Conservation (phyloP, 495 filamentous ascomycete species). For the Evernia prunastri region DNA sequence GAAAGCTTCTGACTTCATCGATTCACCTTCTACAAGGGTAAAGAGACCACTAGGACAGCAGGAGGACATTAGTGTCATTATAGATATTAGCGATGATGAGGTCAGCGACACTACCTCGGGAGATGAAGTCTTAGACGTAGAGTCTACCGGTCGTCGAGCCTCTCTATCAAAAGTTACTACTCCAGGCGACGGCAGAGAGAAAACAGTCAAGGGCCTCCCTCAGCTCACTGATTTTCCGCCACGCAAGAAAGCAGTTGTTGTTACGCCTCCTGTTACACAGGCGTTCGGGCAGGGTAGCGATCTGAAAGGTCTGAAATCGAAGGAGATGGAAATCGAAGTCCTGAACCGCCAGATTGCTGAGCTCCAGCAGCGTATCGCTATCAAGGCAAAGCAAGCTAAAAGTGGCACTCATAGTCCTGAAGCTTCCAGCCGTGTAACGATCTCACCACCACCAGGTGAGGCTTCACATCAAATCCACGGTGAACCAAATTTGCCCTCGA, state of each 20-base stretch:
- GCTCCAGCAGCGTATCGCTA: slow-evolving; percentile 54
- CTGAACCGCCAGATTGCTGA: slow-evolving; percentile 73
- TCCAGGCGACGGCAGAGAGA: slow-evolving; percentile 10
- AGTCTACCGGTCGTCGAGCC: slow-evolving; percentile 41
- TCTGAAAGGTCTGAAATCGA: slow-evolving; percentile 53
- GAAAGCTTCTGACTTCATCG: slow-evolving; percentile 74
- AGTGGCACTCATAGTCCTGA: slow-evolving; percentile 36
- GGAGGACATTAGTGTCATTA: slow-evolving; percentile 40
- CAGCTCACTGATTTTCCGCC: slow-evolving; percentile 35
- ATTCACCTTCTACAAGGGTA: slow-evolving; percentile 41
- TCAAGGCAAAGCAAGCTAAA: slow-evolving; percentile 45
- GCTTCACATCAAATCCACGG: neutral
- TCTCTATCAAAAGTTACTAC: slow-evolving; percentile 17
- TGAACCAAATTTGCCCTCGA: neutral
- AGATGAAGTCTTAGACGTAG: slow-evolving; percentile 33
- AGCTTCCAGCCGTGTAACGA: slow-evolving; percentile 27
- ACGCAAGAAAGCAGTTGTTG: slow-evolving; percentile 34
- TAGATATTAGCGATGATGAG: slow-evolving; percentile 73
- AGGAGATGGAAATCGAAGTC: slow-evolving; percentile 63
- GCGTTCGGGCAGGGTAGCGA: slow-evolving; percentile 33
- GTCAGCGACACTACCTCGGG: slow-evolving; percentile 37
- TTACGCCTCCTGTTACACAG: slow-evolving; percentile 33
- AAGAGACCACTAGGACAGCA: slow-evolving; percentile 58
- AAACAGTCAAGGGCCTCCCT: slow-evolving; percentile 39
- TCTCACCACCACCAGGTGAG: slow-evolving; percentile 7